phyloP scores from a whole-genome alignment of 2,329 filamentous ascomycete species.

The Didymella lethalis region DNA sequence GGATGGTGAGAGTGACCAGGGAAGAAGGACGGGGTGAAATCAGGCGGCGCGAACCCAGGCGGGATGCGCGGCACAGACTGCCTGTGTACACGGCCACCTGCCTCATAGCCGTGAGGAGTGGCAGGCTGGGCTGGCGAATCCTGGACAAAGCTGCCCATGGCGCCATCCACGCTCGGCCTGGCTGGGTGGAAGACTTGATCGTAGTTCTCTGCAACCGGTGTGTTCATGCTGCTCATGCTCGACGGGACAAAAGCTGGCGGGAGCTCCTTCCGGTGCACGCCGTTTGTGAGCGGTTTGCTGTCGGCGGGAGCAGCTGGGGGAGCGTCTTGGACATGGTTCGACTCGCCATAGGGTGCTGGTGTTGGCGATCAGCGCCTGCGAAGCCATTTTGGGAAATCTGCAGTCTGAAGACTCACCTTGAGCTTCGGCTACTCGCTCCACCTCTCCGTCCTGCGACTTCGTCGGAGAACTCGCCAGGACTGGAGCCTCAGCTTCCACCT shows the following conservation, averaged over 20 bases:
- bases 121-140: conserved; percentile 51
- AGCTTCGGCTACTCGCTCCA: conserved; percentile 24
- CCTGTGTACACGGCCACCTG: conserved; percentile 27
- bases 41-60: conserved; percentile 43
- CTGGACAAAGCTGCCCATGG: conserved; percentile 52
- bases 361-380: not conserved
- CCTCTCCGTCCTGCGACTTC: conserved; percentile 26
- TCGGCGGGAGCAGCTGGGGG: conserved; percentile 12
- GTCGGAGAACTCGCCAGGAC: conserved; percentile 28
- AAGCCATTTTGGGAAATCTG: not conserved
- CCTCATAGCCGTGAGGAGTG: conserved; percentile 29
- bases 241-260: conserved; percentile 50
- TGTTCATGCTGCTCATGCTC: conserved; percentile 33
- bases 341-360: conserved; percentile 12
- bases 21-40: conserved; percentile 42
- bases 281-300: conserved; percentile 30
- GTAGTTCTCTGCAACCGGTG: conserved; percentile 32
- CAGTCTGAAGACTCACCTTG: conserved; percentile 30
- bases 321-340: conserved; percentile 8
- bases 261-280: conserved; percentile 40
- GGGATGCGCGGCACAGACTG: conserved; percentile 40
- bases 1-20: conserved; percentile 47
- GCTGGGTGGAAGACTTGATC: conserved; percentile 32
- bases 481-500: conserved; percentile 16
- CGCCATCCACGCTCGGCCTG: conserved; percentile 41